A percentile compares a stretch with the other conserved stretches of the same genome.
Evolutionary conservation across 805 yeast species (phyloP).

Genomic region (Pichia thaimueangensis): DNA sequence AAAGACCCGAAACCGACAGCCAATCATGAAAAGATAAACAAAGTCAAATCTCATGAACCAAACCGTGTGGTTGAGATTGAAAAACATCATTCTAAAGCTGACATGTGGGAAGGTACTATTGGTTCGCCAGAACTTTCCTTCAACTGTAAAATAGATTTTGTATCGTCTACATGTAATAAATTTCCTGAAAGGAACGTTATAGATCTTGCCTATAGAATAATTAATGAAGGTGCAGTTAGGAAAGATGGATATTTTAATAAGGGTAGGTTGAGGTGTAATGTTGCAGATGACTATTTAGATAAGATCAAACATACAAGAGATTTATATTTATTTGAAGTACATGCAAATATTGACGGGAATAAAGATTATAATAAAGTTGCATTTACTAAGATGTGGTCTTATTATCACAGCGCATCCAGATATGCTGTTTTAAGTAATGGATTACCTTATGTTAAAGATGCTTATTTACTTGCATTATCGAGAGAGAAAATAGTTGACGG

Average conservation of each 20-base stretch:
- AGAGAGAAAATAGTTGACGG: constrained; percentile 13
- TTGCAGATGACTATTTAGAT: constrained; percentile 52
- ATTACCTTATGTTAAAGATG: constrained; percentile 52
- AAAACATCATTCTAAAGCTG: neutral
- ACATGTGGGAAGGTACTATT: constrained; percentile 4
- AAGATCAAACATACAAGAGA: constrained; percentile 45
- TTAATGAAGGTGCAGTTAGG: constrained; percentile 1
- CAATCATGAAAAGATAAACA: no score
- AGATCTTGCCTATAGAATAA: neutral
- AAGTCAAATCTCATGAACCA: no score
- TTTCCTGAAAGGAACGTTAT: neutral
- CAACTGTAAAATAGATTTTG: constrained; percentile 4
- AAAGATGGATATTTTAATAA: constrained; percentile 38
- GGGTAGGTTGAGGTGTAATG: constrained; percentile 52
- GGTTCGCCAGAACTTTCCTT: neutral
- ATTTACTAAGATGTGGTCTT: constrained; percentile 35
- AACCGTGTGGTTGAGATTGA: no score
- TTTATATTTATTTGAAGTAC: constrained; percentile 44
- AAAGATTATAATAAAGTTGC: constrained; percentile 4
- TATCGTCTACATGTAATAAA: constrained; percentile 6
- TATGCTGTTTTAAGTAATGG: constrained; percentile 55
- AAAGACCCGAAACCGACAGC: no score
- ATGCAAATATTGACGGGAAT: constrained; percentile 17
- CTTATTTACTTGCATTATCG: constrained; percentile 42
- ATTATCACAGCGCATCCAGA: constrained; percentile 40